Conservation (phyloP, 2,329 filamentous ascomycete species). For the Ophiostoma ulmi region DNA sequence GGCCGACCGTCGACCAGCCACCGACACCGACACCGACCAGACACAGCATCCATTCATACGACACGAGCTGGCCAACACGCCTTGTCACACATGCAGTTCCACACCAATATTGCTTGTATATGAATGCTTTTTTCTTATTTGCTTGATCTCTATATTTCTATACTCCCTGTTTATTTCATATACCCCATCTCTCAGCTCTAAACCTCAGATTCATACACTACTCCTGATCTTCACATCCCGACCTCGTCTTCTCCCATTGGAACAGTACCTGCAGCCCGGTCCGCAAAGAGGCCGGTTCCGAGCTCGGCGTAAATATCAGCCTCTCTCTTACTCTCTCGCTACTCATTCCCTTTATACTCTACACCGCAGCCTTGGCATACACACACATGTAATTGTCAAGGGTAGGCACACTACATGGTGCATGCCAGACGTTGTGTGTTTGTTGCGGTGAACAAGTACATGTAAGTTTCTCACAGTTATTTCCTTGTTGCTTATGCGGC, state of each 20-base stretch:
- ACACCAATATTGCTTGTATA: neutral
- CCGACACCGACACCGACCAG: neutral
- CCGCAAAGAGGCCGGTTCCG: neutral
- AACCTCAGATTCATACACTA: neutral
- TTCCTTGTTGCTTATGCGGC: neutral
- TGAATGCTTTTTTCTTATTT: neutral
- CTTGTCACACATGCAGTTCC: neutral
- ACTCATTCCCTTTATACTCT: neutral
- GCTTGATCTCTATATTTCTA: neutral
- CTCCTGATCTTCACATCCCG: neutral
- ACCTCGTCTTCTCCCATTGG: neutral
- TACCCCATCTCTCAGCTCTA: neutral
- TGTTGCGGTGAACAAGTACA: neutral
- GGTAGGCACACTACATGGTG: neutral
- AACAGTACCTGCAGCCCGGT: neutral
- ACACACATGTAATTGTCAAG: neutral
- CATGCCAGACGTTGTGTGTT: neutral
- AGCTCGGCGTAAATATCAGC: neutral
- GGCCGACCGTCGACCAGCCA: neutral
- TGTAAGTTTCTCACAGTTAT: neutral
- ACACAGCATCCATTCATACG: neutral
- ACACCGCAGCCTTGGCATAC: conserved; percentile 2
- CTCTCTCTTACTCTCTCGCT: neutral
- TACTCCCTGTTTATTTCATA: neutral
- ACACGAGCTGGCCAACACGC: neutral